Base-by-base conservation (phyloP, 805 yeast species). In the Metschnikowia peoriensis region DNA sequence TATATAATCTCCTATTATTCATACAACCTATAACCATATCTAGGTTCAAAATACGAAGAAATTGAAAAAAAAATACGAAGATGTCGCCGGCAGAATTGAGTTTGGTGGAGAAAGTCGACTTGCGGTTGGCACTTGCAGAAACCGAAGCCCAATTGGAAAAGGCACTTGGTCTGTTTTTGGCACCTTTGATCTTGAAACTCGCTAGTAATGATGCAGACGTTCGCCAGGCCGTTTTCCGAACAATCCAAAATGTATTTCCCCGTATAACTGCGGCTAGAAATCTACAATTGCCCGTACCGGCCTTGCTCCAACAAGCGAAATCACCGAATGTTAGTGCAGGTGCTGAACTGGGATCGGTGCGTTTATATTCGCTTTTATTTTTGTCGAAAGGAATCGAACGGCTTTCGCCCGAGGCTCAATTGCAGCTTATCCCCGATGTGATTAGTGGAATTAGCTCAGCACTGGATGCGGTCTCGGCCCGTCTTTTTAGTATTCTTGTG, bases 101-200 rank as follows among this genome's bases (percentile, higher is more conserved):
- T 1, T 69, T 88, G 51, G 77, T 89, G 38, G 84, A 85, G 61
- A 87, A 85, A 64, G 97, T 89, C 1, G 97, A 92, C 66, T 79
- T 92, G 46, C 75, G 89, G 39, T 75, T 93, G 16, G 93, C 96
- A 1, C 71, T 93, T 41, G 89, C 97, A 0, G 81, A 80, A 46
- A 73, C 85, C 0, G 87, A 85, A 44, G 76, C 69, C 2, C 87
- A 86, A 61, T 79, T 91, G 50, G 85, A 87, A 62, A 63, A 78
- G 1, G 69, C 85, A 6, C 65, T 94, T 40, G 75, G 76, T 10
- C 68, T 80, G 0, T 93, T 86, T 62, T 73, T 93, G 41, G 78
- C 89, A 1, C 97, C 99, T 0, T 64, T 93, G 28, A 69, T 93
- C 37, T 72, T 92, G 55, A 93, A 93, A 65, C 75, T 92, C 48